phyloP scores from a whole-genome alignment of 257 asterid genomes.

The Petunia axillaris region DNA sequence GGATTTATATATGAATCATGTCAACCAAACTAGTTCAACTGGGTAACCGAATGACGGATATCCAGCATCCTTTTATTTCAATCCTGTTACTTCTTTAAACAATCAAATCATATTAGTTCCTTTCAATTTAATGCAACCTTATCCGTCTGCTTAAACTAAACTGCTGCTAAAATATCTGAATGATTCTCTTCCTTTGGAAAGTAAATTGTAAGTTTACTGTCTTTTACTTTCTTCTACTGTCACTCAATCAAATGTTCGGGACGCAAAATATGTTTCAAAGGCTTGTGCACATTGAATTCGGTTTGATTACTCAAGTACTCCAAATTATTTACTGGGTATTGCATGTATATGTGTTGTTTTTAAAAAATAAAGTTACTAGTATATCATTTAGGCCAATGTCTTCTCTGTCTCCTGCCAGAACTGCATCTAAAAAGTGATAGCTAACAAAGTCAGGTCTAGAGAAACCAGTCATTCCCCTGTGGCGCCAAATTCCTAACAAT shows the following conservation, averaged over 20 bases:
- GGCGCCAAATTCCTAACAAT: not conserved
- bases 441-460: not conserved
- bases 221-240: not conserved
- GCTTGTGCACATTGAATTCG: too few species aligned
- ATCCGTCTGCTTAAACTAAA: not conserved
- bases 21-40: not conserved
- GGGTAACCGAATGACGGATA: not conserved
- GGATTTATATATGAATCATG: not conserved
- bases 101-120: not conserved
- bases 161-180: not conserved
- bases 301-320: too few species aligned
- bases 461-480: not conserved
- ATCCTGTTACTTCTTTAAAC: not conserved
- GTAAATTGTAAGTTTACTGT: not conserved
- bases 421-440: not conserved
- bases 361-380: too few species aligned
- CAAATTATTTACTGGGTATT: too few species aligned
- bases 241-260: not conserved
- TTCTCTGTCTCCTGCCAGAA: slow-evolving; percentile 16
- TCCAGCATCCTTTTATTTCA: not conserved
- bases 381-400: not conserved
- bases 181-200: not conserved
- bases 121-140: not conserved
- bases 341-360: too few species aligned
- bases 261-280: too few species aligned